These are phyloP conservation scores for Penicillium crustosum DNA, from an alignment of 2,329 filamentous ascomycete species.

Conservation along the genomic window DNA sequence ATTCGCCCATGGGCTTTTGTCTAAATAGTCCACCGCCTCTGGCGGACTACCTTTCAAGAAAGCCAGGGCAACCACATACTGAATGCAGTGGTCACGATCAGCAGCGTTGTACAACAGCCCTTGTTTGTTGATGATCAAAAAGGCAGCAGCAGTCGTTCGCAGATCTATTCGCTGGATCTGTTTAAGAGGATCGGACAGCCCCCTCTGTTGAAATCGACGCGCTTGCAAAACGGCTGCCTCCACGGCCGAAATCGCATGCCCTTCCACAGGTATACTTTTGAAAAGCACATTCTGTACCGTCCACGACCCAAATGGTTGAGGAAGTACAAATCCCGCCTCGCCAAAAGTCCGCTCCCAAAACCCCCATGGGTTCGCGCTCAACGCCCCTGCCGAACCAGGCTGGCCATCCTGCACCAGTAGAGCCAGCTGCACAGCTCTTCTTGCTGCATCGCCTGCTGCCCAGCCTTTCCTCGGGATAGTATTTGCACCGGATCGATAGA, in stretches of 20 bases:
- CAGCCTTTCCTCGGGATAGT: constrained; percentile 44
- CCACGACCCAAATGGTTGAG: constrained; percentile 23
- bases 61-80: constrained; percentile 35
- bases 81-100: constrained; percentile 40
- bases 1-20: constrained; percentile 28
- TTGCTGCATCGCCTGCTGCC: constrained; percentile 45
- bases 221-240: constrained; percentile 32
- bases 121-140: constrained; percentile 37
- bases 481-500: constrained; percentile 37
- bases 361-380: constrained; percentile 38
- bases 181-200: constrained; percentile 10
- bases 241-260: constrained; percentile 36
- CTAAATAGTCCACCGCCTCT: constrained; percentile 30
- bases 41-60: constrained; percentile 33
- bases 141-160: constrained; percentile 32
- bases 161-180: constrained; percentile 31
- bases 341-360: constrained; percentile 34
- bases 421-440: constrained; percentile 42
- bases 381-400: constrained; percentile 28
- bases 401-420: constrained; percentile 32
- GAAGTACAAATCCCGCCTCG: constrained; percentile 18
- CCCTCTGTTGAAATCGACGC: constrained; percentile 11
- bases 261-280: constrained; percentile 34
- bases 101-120: constrained; percentile 31
- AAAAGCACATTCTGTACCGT: constrained; percentile 27